Conservation (phyloP, 1,284 basidiomycete species). For the Ceratobasidium sp. region DNA sequence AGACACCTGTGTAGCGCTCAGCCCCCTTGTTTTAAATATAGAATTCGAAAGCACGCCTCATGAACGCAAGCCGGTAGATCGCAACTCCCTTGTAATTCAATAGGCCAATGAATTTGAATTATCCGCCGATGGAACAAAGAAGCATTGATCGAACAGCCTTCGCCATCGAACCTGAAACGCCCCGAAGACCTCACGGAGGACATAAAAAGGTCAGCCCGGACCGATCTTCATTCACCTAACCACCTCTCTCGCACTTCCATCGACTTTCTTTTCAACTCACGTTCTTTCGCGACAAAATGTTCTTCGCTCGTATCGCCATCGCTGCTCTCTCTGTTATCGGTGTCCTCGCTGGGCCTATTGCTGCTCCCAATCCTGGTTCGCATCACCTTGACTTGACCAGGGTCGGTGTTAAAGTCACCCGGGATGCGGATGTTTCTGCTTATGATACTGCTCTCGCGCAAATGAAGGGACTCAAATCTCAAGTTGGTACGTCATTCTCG, state of each 20-base stretch:
- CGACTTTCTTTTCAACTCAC: constrained; percentile 3
- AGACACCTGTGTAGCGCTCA: neutral
- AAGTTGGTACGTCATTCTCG: constrained; percentile 10
- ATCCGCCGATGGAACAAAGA: neutral
- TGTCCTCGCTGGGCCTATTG: neutral
- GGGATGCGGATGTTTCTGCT: neutral
- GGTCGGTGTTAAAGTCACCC: neutral
- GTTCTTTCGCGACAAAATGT: constrained; percentile 15
- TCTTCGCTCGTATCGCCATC: constrained; percentile 20
- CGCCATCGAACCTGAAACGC: constrained; percentile 21
- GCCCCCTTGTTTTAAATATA: neutral
- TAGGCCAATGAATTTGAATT: constrained; percentile 1
- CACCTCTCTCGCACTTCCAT: neutral
- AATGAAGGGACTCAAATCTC: neutral
- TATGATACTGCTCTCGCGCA: neutral
- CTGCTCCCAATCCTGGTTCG: neutral
- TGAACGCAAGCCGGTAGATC: too few relatives aligned
- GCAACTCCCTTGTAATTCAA: neutral
- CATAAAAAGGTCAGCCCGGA: constrained; percentile 7
- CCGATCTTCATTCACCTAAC: neutral
- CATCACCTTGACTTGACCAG: neutral
- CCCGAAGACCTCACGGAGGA: neutral
- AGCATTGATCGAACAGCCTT: constrained; percentile 13
- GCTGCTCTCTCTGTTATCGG: constrained; percentile 16
- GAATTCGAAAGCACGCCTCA: neutral